phyloP scores from a whole-genome alignment of 257 asterid genomes.

The Nicotiana tabacum region DNA sequence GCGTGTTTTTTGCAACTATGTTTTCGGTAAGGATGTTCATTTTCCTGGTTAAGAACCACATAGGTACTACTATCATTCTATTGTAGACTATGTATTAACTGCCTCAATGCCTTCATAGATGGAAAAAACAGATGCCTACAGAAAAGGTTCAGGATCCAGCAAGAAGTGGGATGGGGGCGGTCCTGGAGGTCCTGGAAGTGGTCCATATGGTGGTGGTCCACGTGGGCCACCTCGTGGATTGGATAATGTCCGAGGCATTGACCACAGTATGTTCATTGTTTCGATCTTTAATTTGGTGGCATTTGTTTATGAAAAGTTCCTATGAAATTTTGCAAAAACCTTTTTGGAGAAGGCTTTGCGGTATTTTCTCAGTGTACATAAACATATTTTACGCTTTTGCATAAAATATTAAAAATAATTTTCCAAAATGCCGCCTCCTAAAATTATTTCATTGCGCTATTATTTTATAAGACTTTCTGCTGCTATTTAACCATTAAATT shows the following conservation, averaged over 20 bases:
- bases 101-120: constrained; percentile 35
- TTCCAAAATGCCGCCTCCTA: background rate
- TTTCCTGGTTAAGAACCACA: background rate
- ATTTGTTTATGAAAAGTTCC: background rate
- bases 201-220: constrained; percentile 90
- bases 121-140: constrained; percentile 87
- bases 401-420: background rate
- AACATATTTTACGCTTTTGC: background rate
- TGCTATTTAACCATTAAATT: background rate
- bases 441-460: background rate
- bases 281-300: background rate
- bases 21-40: constrained; percentile 59
- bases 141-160: constrained; percentile 69
- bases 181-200: constrained; percentile 91
- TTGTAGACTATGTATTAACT: background rate
- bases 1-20: constrained; percentile 74
- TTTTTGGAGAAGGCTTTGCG: background rate
- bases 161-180: constrained; percentile 99
- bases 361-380: background rate
- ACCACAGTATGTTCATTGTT: constrained; percentile 66
- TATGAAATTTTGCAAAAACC: background rate
- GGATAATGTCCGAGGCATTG: constrained; percentile 81
- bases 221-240: constrained; percentile 88
- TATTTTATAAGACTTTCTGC: background rate
- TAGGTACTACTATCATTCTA: background rate